Evolutionary conservation across 805 yeast species (phyloP).

Genomic region (Candida rishiriensis): DNA sequence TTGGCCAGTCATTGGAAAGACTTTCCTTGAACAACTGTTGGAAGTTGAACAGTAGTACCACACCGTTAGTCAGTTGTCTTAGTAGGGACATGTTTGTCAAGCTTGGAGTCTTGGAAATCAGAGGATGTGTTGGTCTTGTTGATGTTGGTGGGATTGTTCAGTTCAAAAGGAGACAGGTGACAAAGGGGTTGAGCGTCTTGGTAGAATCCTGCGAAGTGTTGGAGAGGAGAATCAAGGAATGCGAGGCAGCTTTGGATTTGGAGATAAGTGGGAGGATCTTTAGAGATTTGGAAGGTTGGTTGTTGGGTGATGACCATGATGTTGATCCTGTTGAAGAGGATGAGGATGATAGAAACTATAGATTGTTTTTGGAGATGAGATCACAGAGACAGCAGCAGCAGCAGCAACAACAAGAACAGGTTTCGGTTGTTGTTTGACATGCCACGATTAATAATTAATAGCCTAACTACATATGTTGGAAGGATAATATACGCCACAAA

Average conservation of each 20-base stretch:
- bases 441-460: no score
- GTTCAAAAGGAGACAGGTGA: conserved; percentile 51
- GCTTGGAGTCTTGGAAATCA: conserved; percentile 71
- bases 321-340: conserved; percentile 27
- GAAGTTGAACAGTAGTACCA: conserved; percentile 20
- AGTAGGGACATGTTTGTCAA: conserved; percentile 46
- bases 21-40: conserved; percentile 74
- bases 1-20: conserved; percentile 47
- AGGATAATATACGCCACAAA: no score
- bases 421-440: no score
- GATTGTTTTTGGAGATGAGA: conserved; percentile 4
- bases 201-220: conserved; percentile 77
- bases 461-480: no score
- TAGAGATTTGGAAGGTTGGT: conserved; percentile 63
- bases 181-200: conserved; percentile 45
- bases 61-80: conserved; percentile 29
- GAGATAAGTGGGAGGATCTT: conserved; percentile 53
- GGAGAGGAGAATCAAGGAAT: conserved; percentile 52
- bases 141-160: conserved; percentile 62
- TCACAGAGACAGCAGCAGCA: no score
- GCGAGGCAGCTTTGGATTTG: conserved; percentile 55
- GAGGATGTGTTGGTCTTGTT: conserved; percentile 54
- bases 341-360: conserved; percentile 23
- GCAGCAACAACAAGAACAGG: not conserved
- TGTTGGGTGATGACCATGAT: conserved; percentile 41